Conservation (phyloP, 192 early-diverging fungal genomes). For the Coemansia sp. region DNA sequence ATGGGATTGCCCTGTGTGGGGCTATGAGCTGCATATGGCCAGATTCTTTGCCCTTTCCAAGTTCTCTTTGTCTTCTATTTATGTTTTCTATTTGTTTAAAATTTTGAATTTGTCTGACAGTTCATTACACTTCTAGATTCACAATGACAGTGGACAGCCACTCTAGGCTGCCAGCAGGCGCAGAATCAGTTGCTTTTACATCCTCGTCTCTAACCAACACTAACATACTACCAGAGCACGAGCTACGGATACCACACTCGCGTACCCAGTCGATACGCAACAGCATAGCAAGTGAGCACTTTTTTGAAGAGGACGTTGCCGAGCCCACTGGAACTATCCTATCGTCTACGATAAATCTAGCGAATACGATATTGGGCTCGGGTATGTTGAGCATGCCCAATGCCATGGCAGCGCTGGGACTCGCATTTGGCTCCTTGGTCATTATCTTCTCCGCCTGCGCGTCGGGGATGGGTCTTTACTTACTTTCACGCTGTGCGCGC, state of each 20-base stretch:
- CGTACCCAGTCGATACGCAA: slow-evolving; percentile 28
- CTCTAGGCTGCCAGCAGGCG: neutral
- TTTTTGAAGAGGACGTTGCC: slow-evolving; percentile 39
- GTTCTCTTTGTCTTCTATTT: neutral
- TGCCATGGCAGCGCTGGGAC: slow-evolving; percentile 83
- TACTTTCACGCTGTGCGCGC: slow-evolving; percentile 79
- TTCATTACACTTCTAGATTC: neutral
- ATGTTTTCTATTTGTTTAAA: neutral
- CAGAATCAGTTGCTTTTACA: neutral
- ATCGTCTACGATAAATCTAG: slow-evolving; percentile 80
- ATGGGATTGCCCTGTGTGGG: neutral
- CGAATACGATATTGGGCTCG: slow-evolving; percentile 96
- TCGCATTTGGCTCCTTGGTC: slow-evolving; percentile 80
- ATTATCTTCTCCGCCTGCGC: slow-evolving; percentile 76
- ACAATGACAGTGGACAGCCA: neutral
- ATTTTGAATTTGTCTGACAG: neutral
- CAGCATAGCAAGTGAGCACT: slow-evolving; percentile 24
- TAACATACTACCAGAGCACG: slow-evolving; percentile 4
- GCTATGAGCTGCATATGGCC: no score
- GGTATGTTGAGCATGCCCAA: slow-evolving; percentile 98
- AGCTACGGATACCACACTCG: slow-evolving; percentile 17
- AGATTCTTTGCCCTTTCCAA: neutral
- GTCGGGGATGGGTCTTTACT: slow-evolving; percentile 84
- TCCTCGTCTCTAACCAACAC: neutral
- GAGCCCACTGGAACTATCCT: slow-evolving; percentile 66